These are phyloP conservation scores for Mucuna pruriens DNA, from an alignment of 306 rosid genomes.

Conservation along the genomic window DNA sequence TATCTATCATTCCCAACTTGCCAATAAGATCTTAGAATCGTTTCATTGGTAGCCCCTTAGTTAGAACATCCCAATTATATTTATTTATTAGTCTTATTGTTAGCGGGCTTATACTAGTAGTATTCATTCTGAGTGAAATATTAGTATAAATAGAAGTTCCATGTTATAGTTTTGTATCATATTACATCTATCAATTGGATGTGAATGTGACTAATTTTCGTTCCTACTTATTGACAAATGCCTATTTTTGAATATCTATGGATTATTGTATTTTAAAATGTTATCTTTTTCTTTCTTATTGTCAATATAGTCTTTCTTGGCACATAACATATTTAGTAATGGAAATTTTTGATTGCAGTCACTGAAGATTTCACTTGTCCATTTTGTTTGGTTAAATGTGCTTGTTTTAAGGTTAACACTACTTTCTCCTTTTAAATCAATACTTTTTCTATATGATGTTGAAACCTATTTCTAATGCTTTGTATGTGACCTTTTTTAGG, in stretches of 20 bases:
- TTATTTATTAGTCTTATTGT: neutral
- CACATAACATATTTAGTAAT: neutral
- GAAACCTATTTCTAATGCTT: constrained; percentile 37
- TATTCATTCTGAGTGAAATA: neutral
- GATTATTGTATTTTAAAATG: neutral
- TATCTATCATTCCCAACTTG: neutral
- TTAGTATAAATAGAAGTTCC: neutral
- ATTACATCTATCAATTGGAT: neutral
- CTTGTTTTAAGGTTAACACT: constrained; percentile 71
- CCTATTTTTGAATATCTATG: neutral
- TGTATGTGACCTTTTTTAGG: constrained; percentile 52
- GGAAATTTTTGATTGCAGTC: constrained; percentile 57
- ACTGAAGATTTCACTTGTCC: constrained; percentile 88
- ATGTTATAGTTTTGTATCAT: neutral
- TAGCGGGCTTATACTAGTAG: neutral
- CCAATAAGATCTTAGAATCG: neutral
- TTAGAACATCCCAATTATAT: neutral
- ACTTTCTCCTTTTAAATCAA: constrained; percentile 8
- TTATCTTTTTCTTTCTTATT: neutral
- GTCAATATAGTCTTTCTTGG: constrained; percentile 1
- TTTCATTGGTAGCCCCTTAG: neutral
- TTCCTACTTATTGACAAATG: neutral
- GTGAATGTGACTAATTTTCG: constrained; percentile 8
- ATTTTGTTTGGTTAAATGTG: constrained; percentile 85
- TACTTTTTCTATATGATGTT: constrained; percentile 1